A percentile compares a stretch with the other conserved stretches of the same genome.
These are phyloP conservation scores for Euphorbia celastroides DNA, from an alignment of 441 rosid species.

Conservation along the genomic window DNA sequence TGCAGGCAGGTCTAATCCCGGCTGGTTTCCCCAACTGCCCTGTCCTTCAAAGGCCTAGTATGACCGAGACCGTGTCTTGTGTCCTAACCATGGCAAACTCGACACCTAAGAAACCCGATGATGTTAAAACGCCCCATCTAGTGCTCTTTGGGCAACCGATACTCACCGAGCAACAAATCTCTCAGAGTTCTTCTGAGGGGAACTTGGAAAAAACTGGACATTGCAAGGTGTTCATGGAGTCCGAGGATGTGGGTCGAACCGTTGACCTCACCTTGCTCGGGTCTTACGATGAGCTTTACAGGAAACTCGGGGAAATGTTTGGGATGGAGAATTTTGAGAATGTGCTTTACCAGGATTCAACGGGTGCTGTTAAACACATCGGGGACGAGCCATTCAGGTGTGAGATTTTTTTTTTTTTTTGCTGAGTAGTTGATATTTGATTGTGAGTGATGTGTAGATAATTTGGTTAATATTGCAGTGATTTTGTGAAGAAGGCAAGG, in stretches of 20 bases:
- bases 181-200: conserved; percentile 43
- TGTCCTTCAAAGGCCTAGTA: conserved; percentile 33
- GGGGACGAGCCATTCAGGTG: conserved; percentile 60
- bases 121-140: conserved; percentile 52
- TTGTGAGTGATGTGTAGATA: conserved; percentile 7
- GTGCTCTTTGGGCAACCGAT: conserved; percentile 83
- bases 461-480: conserved; percentile 35
- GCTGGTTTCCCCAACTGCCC: conserved; percentile 34
- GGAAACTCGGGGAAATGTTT: conserved; percentile 52
- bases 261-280: conserved; percentile 45
- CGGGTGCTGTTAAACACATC: conserved; percentile 42
- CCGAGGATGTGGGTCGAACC: conserved; percentile 56
- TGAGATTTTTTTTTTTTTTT: not conserved
- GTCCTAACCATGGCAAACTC: conserved; percentile 29
- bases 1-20: conserved; percentile 39
- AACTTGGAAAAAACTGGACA: conserved; percentile 42
- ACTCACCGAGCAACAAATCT: conserved; percentile 67
- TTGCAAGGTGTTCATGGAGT: conserved; percentile 60
- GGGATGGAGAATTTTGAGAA: conserved; percentile 35
- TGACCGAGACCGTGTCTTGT: conserved; percentile 44
- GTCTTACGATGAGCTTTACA: conserved; percentile 45
- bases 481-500: conserved; percentile 45
- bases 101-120: conserved; percentile 32
- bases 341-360: conserved; percentile 38
- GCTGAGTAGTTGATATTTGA: not conserved